phyloP scores from a whole-genome alignment of 352 stramenopile genomes.

The Pythium dissotocum region DNA sequence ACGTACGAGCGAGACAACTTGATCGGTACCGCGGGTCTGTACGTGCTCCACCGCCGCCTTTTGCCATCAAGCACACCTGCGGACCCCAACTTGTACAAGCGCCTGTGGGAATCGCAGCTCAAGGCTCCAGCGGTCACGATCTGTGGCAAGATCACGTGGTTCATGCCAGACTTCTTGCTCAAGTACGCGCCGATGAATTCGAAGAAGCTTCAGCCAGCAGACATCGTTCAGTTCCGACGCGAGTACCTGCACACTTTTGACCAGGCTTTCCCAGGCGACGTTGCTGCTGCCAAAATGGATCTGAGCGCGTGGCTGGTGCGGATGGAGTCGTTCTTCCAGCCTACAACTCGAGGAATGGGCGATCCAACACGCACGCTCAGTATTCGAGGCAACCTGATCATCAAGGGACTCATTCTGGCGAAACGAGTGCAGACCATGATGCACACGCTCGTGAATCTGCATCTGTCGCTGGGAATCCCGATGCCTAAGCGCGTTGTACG shows the following conservation, averaged over 20 bases:
- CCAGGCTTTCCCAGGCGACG: conserved; percentile 73
- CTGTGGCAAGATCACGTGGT: conserved; percentile 85
- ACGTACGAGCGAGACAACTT: conserved; percentile 88
- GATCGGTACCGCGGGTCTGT: conserved; percentile 88
- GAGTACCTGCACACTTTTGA: conserved; percentile 83
- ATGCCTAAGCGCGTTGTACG: conserved; percentile 86
- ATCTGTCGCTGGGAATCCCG: conserved; percentile 84
- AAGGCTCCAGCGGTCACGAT: conserved; percentile 84
- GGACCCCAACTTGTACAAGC: conserved; percentile 89
- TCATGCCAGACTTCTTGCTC: conserved; percentile 85
- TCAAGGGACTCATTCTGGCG: conserved; percentile 89
- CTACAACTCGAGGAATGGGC: conserved; percentile 71
- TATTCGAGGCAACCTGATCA: conserved; percentile 88
- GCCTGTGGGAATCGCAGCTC: conserved; percentile 87
- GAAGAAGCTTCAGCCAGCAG: conserved; percentile 78
- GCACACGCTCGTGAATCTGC: conserved; percentile 86
- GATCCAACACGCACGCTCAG: conserved; percentile 74
- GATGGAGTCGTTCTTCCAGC: conserved; percentile 89
- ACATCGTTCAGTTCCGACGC: conserved; percentile 77
- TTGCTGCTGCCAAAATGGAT: conserved; percentile 80
- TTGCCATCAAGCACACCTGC: conserved; percentile 79
- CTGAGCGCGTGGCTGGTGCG: conserved; percentile 83
- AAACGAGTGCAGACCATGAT: conserved; percentile 90
- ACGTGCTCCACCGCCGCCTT: conserved; percentile 87
- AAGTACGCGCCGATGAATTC: conserved; percentile 82